These are phyloP conservation scores for Arthromyces matolae DNA, from an alignment of 768 basidiomycete species.

Conservation along the genomic window DNA sequence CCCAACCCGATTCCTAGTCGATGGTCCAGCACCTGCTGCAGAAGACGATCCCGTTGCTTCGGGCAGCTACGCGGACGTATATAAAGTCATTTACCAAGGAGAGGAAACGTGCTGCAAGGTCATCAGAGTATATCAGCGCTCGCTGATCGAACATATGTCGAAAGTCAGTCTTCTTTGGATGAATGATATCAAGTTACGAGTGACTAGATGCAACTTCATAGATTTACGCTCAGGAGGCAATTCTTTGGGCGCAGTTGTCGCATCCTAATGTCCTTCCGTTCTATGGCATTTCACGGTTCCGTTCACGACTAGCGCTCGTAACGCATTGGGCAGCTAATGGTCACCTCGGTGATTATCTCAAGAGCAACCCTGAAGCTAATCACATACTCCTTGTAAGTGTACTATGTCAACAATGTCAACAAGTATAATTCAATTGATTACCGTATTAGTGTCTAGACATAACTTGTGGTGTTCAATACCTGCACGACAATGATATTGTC, in stretches of 20 bases:
- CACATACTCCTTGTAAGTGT: slow-evolving; percentile 29
- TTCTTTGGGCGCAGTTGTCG: slow-evolving; percentile 28
- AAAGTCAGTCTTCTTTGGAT: background rate
- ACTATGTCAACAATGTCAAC: too few species aligned
- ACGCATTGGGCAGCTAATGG: slow-evolving; percentile 21
- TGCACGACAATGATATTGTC: slow-evolving; percentile 8
- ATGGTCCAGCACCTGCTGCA: background rate
- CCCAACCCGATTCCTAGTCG: background rate
- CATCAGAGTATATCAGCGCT: background rate
- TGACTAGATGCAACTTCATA: background rate
- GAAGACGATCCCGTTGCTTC: background rate
- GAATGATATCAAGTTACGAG: background rate
- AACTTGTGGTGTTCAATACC: slow-evolving; percentile 16
- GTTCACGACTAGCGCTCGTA: slow-evolving; percentile 26
- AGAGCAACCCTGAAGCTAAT: slow-evolving; percentile 17
- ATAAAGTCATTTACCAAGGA: background rate
- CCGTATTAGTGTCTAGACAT: slow-evolving; percentile 17
- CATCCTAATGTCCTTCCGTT: too few species aligned
- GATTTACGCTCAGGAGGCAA: slow-evolving; percentile 12
- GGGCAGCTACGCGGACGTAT: slow-evolving; percentile 1
- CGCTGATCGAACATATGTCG: background rate
- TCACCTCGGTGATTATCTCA: slow-evolving; percentile 28
- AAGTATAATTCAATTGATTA: background rate
- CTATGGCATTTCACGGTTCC: slow-evolving; percentile 24
- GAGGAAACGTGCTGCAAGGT: slow-evolving; percentile 6